Base-by-base conservation (phyloP, 228 moss, liverwort and hornwort genomes). In the Sphagnum fallax region DNA sequence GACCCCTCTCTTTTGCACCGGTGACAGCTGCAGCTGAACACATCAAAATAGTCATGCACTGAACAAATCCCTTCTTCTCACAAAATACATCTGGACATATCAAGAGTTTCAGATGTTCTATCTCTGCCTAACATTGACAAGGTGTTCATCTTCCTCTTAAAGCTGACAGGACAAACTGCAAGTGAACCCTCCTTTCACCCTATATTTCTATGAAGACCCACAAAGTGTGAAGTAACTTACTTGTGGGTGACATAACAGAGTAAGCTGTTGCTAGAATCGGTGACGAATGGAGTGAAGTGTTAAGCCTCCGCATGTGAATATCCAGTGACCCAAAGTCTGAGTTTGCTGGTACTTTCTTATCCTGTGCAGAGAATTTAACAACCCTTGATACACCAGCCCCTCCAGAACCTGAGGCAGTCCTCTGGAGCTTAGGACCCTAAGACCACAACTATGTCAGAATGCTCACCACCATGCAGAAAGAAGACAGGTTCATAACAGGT, bases 261-360 rank as follows among this genome's bases (percentile, higher is more conserved):
- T 70, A 75, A 6, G 64, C 69, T 65, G 59, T 57, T n/a, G 64
- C 50, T 64, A 75, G 69, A 75, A 53, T 69, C n/a, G 75, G 75
- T 51, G 75, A 75, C 47, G 69, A 49, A 64, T 75, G 75, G 10
- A 75, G 58, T 64, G 59, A 58, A 57, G 75, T 75, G 32, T 75
- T 75, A 6, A 75, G 75, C 47, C 75, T 75, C 75, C 75, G 65
- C 53, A 65, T 69, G 10, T 75, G 65, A 5, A 52, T 69, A 50
- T 59, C 64, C 10, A 8, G 47, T 13, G 71, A 64, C 16, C 65
- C 72, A 59, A 16, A 58, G 14, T 60, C 65, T 13, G 65, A 49
- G 16, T 47, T 60, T 14, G 52, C 16, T 47, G 50, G 18, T 5
- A 50, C 50, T 48, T 63, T 59, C 50, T 63, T 50, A 32, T 75